A percentile compares a stretch with the other conserved stretches of the same genome.
Evolutionary conservation across 2,329 filamentous ascomycete genomes (phyloP).

Genomic region (Fusarium sp.): DNA sequence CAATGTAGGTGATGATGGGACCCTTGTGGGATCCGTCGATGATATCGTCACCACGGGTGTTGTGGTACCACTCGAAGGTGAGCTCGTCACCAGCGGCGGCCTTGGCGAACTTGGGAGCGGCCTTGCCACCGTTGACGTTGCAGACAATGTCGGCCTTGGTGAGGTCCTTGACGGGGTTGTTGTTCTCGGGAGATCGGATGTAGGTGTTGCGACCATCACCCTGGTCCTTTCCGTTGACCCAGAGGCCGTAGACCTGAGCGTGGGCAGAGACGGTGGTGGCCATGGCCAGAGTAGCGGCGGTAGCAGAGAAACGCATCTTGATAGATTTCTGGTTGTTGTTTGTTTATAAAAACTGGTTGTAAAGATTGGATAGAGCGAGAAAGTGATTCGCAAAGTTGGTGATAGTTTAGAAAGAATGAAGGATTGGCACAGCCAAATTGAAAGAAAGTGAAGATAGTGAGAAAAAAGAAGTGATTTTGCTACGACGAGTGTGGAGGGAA

Average conservation of each 20-base stretch:
- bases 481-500: conserved; percentile 42
- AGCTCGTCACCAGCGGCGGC: conserved; percentile 62
- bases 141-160: conserved; percentile 56
- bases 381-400: conserved; percentile 18
- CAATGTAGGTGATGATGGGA: conserved; percentile 65
- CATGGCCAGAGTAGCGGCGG: conserved; percentile 52
- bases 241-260: conserved; percentile 59
- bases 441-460: conserved; percentile 44
- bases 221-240: conserved; percentile 60
- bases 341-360: conserved; percentile 1
- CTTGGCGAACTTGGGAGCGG: conserved; percentile 54
- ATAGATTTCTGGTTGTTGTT: conserved; percentile 14
- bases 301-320: conserved; percentile 53
- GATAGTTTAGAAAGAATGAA: conserved; percentile 46
- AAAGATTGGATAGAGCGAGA: conserved; percentile 44
- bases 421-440: conserved; percentile 47
- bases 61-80: conserved; percentile 63
- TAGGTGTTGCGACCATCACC: conserved; percentile 56
- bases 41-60: conserved; percentile 63
- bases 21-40: conserved; percentile 65
- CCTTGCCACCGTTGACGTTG: conserved; percentile 56
- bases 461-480: conserved; percentile 39
- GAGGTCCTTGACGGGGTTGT: conserved; percentile 60
- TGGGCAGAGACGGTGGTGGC: conserved; percentile 57
- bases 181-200: conserved; percentile 59